Evolutionary conservation across 2,329 filamentous ascomycete genomes (phyloP).

Genomic region (Xylaria sp.): DNA sequence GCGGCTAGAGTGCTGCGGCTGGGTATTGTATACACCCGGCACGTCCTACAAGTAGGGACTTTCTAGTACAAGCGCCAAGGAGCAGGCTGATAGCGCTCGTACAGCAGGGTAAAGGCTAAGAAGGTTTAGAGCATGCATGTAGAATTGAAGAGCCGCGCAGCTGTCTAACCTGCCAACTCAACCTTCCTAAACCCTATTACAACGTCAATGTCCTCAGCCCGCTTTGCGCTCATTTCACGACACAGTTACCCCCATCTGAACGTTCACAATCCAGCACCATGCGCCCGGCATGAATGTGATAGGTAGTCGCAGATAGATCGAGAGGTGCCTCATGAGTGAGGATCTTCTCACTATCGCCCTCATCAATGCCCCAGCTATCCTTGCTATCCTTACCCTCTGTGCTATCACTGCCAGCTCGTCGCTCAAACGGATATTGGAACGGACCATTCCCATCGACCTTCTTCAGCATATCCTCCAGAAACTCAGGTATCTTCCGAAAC

Average conservation of each 20-base stretch:
- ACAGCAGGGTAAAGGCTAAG: too few species aligned
- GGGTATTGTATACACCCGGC: too few species aligned
- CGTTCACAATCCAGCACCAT: conserved; percentile 10
- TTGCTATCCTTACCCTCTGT: background rate
- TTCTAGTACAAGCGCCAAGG: too few species aligned
- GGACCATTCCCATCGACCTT: conserved; percentile 18
- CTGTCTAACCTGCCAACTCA: background rate
- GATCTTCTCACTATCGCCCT: background rate
- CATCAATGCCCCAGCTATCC: background rate
- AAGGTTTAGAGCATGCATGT: too few species aligned
- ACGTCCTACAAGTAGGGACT: too few species aligned
- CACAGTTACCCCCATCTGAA: background rate
- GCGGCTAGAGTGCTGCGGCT: too few species aligned
- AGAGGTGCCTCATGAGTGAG: conserved; percentile 2
- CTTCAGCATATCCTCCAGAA: conserved; percentile 19
- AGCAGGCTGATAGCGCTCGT: too few species aligned
- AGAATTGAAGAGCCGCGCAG: background rate
- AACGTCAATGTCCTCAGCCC: background rate
- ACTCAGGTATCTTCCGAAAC: conserved; percentile 13
- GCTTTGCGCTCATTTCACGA: background rate
- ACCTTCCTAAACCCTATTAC: background rate
- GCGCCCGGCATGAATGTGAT: conserved; percentile 15
- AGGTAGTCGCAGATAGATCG: conserved; percentile 15
- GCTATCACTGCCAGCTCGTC: background rate
- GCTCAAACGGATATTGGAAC: conserved; percentile 4